Evolutionary conservation across 2,329 filamentous ascomycete genomes (phyloP), one percentile per base, ranked within the genome.

Genomic region (Phaeosphaeria sp.): DNA sequence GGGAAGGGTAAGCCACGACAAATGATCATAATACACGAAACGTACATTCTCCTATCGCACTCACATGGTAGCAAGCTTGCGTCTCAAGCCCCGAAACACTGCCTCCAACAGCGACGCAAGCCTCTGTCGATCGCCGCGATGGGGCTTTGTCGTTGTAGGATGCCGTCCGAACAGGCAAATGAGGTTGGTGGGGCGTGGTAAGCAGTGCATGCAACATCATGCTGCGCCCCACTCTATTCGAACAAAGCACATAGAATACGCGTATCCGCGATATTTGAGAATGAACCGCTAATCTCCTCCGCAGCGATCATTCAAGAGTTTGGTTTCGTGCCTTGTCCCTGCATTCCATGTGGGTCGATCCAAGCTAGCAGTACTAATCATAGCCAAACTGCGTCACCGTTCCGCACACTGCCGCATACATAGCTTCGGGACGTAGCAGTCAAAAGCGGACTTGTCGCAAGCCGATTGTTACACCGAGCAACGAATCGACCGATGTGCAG

Each of bases 341-440:
- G 54, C 51, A 52, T 57, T 51, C 49, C 49, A 53, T 49, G 51
- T 58, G 63, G 58, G 55, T 47, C 46, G 42, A 43, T 21, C 30
- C 36, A 48, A 43, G 48, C 56, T 57, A 60, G 20, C 46, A 56
- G 54, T 60, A 54, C 56, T 63, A 63, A 46, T 48, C 22, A 55
- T 48, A 51, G 33, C 39, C n/a, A 49, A 55, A 47, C 52, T 64
- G 55, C 63, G 63, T 65, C 60, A 64, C 51, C 45, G 36, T 52
- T 58, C 54, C 55, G 60, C 47, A 4, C 24, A 25, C 39, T 43
- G 33, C 55, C 50, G 60, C 55, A 56, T 46, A 49, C 57, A 56
- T 46, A 49, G 40, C 46, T 45, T 46, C 45, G 43, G 30, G 40
- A 20, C 50, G 27, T 42, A 49, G 27, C 17, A 24, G 22, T 40